phyloP scores from a whole-genome alignment of 176 grass and related monocot genomes.

The Triticum aestivum region IWGSC_CS_RefSeq_v2.1 NC_057805.1:479844765-479845264 shows the following conservation, averaged over 20 bases:
- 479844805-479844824: constrained; percentile 12
- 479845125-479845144: background rate
- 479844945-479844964: constrained; percentile 16
- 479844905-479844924: constrained; percentile 97
- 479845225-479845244: background rate
- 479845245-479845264: background rate
- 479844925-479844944: constrained; percentile 61
- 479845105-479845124: constrained; percentile 83
- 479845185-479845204: background rate
- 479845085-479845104: constrained; percentile 96
- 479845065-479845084: constrained; percentile 89
- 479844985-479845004: constrained; percentile 3
- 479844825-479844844: background rate
- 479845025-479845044: constrained; percentile 50
- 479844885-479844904: constrained; percentile 84
- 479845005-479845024: constrained; percentile 13
- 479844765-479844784: constrained; percentile 87
- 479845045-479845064: constrained; percentile 81
- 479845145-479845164: background rate
- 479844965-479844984: background rate
- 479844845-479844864: constrained; percentile 63
- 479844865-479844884: constrained; percentile 89
- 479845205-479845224: background rate
- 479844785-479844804: background rate
- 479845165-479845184: constrained; percentile 23